phyloP scores from a whole-genome alignment of 495 filamentous ascomycete genomes.

The Niebla homalea region DNA sequence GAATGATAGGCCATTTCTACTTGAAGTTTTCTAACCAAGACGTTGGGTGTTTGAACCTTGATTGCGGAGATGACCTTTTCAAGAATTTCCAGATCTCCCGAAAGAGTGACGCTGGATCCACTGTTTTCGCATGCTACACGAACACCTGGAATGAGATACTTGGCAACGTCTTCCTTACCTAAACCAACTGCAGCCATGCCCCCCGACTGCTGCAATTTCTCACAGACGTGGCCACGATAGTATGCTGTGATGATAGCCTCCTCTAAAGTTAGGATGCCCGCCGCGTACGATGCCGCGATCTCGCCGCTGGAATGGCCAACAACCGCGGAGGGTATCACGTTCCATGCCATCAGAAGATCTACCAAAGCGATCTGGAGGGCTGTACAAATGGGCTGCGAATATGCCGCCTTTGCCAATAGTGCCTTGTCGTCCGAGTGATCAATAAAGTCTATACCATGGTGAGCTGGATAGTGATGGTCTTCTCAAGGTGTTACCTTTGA shows the following conservation, averaged over 20 bases:
- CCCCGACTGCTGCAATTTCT: slow-evolving; percentile 2
- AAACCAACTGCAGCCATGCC: slow-evolving; percentile 25
- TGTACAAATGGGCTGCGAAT: slow-evolving; percentile 8
- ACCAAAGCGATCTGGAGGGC: slow-evolving; percentile 18
- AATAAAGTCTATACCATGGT: too few relatives aligned
- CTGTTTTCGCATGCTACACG: slow-evolving; percentile 25
- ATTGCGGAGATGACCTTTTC: slow-evolving; percentile 22
- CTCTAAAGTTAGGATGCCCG: background rate
- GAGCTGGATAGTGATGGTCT: too few relatives aligned
- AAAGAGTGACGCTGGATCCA: slow-evolving; percentile 23
- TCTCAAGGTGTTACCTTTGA: too few relatives aligned
- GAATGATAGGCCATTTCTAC: slow-evolving; percentile 51
- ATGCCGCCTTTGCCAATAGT: background rate
- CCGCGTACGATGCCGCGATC: slow-evolving; percentile 25
- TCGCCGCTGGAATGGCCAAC: slow-evolving; percentile 32
- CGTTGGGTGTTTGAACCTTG: slow-evolving; percentile 29
- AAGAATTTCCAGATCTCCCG: slow-evolving; percentile 29
- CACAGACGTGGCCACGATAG: slow-evolving; percentile 19
- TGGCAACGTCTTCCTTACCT: slow-evolving; percentile 10
- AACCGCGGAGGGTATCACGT: slow-evolving; percentile 10
- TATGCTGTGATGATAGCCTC: slow-evolving; percentile 17
- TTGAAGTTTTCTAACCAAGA: slow-evolving; percentile 25
- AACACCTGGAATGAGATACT: slow-evolving; percentile 12
- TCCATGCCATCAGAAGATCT: slow-evolving; percentile 4
- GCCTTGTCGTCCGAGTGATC: background rate